Evolutionary conservation across 169 alveolate species (phyloP).

Genomic region (Babesia bigemina): DNA sequence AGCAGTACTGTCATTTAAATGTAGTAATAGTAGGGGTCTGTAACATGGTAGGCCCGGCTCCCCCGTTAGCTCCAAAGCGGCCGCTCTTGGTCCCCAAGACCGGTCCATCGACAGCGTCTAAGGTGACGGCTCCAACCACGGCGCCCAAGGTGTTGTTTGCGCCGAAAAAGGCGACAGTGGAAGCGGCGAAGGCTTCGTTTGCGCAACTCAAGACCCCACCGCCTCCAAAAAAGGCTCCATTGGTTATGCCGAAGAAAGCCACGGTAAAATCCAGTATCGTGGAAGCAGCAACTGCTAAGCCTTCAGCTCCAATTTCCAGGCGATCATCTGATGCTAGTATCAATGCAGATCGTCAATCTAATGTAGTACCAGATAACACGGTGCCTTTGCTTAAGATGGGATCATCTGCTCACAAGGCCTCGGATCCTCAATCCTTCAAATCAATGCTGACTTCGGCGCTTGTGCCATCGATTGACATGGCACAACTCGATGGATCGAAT

Average conservation of each 20-base stretch:
- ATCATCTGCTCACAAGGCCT: no score
- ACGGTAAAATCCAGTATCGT: not conserved
- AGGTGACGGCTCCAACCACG: not conserved
- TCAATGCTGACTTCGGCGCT: no score
- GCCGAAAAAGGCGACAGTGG: not conserved
- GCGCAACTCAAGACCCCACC: not conserved
- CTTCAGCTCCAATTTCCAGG: not conserved
- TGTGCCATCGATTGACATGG: no score
- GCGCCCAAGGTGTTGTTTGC: not conserved
- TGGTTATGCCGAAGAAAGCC: not conserved
- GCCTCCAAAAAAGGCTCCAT: slow-evolving; percentile 7
- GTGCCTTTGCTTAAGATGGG: no score
- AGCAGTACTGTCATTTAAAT: not conserved
- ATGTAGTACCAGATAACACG: no score
- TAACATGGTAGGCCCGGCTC: slow-evolving; percentile 11
- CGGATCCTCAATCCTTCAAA: no score
- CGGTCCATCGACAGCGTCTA: not conserved
- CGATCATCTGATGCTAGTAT: no score
- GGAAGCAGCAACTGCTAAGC: not conserved
- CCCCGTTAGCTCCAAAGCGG: slow-evolving; percentile 19
- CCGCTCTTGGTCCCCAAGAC: slow-evolving; percentile 32
- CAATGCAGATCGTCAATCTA: no score
- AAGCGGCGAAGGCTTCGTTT: slow-evolving; percentile 4
- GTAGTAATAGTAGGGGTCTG: not conserved
- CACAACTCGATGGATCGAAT: no score